These are phyloP conservation scores for Malassezia restricta DNA, from an alignment of 1,284 basidiomycete species.

Conservation along the genomic window DNA sequence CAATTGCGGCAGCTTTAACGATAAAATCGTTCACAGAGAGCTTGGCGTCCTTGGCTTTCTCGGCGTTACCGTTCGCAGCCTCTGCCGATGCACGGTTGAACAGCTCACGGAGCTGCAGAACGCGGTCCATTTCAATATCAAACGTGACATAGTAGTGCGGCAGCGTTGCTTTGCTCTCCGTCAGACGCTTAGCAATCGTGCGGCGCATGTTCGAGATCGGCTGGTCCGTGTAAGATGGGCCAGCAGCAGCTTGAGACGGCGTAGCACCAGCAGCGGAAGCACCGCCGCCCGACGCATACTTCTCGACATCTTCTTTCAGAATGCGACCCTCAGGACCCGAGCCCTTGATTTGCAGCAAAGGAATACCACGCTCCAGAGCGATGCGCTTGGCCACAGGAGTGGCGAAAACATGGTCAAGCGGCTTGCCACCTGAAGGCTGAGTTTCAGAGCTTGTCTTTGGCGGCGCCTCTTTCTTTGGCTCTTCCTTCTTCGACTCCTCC, in stretches of 20 bases:
- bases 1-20: conserved; percentile 83
- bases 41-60: conserved; percentile 67
- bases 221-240: conserved; percentile 69
- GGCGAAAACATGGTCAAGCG: conserved; percentile 60
- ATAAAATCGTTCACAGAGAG: conserved; percentile 97
- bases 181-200: conserved; percentile 76
- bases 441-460: conserved; percentile 35
- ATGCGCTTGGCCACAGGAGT: conserved; percentile 92
- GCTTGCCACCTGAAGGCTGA: background rate
- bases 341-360: conserved; percentile 80
- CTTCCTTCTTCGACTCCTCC: conserved; percentile 34
- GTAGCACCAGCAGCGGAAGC: conserved; percentile 17
- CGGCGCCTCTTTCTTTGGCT: conserved; percentile 29
- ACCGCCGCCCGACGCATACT: conserved; percentile 50
- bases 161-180: conserved; percentile 79
- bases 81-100: conserved; percentile 61
- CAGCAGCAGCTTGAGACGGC: conserved; percentile 18
- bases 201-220: conserved; percentile 93
- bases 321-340: conserved; percentile 88
- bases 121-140: conserved; percentile 94
- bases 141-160: conserved; percentile 98
- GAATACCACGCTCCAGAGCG: conserved; percentile 85
- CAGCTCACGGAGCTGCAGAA: conserved; percentile 80
- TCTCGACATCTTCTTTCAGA: conserved; percentile 83
- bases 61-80: conserved; percentile 45